Percentiles rank a stretch among this genome's conserved stretches.
Evolutionary conservation across 78 protist species (phyloP).

Genomic region (Dictyostelium intermedium): DNA sequence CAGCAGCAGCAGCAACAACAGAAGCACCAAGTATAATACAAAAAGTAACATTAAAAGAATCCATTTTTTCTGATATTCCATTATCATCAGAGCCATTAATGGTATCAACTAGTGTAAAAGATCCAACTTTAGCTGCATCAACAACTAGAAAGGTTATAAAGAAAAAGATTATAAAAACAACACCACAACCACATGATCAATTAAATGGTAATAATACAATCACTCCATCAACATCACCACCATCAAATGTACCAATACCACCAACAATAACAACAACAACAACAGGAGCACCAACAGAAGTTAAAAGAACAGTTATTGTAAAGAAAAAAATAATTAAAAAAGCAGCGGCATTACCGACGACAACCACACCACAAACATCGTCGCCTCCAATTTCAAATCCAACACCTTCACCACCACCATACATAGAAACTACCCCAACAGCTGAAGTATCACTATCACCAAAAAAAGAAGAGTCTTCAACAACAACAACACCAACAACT

Average conservation of each 20-base stretch:
- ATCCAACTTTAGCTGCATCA: not conserved
- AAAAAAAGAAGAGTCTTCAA: not conserved
- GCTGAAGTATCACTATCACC: not conserved
- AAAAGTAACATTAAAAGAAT: slow-evolving; percentile 20
- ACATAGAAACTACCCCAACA: not conserved
- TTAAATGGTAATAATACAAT: not conserved
- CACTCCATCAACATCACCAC: not conserved
- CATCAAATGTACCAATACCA: not conserved
- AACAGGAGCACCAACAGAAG: not conserved
- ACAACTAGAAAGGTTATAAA: slow-evolving; percentile 20
- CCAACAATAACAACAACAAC: not conserved
- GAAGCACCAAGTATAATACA: not conserved
- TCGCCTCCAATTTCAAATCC: not conserved
- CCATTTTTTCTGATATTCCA: slow-evolving; percentile 57
- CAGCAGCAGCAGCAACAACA: slow-evolving; percentile 3
- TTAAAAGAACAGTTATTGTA: slow-evolving; percentile 46
- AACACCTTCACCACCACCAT: not conserved
- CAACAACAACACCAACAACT: not conserved
- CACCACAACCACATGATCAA: not conserved
- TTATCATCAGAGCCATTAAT: slow-evolving; percentile 39
- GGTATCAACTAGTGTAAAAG: not conserved
- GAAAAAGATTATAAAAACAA: not conserved
- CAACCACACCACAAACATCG: not conserved
- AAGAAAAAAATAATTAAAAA: slow-evolving; percentile 49
- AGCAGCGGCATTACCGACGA: not conserved